Evolutionary conservation across 768 basidiomycete species (phyloP), one percentile per base, ranked within the genome.

Genomic region (Hypholoma fasciculare): DNA sequence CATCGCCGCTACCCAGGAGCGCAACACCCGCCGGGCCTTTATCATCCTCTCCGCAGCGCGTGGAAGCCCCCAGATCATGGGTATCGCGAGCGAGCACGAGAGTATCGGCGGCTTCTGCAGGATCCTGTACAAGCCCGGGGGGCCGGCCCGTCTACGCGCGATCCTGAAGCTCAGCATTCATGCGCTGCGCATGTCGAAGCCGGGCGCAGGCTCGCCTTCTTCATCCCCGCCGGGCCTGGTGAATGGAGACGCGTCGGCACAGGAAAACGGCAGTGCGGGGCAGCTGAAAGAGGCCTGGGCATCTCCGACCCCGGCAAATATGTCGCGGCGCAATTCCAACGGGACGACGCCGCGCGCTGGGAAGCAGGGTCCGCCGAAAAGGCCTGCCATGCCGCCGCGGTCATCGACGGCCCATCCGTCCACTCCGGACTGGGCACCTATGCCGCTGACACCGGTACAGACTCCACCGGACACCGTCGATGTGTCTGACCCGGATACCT

Each of bases 51-150:
- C 90, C 16, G 81, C 89, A 0, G 79, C 81, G 30, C 84, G 92
- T 46, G 87, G 89, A 16, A 87, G 82, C 69, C 78, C 87, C 14
- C 71, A 76, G 52, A 69, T 88, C 52, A 83, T 89, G 78, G 73
- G 78, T 9, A 81, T 85, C 13, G 85, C 86, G 54, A 81, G 77
- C 57, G 86, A 90, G 19, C 88, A 90, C 67, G 92, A 94, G 68
- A 78, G 79, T 43, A 83, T 87, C 11, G 95, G 95, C 8, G 94
- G 94, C 26, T 90, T 92, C 71, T 94, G 91, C 71, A 87, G 91
- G n/a, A 78, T 94, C 20, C 73, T 96, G 12, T 91, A 88, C 81
- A 98, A 97, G 69, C 95, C 95, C 9, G 87, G 87, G 23, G 93
- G 94, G 2, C 95, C 95, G 3, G 82, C 84, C 44, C 84, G 88